Conservation (phyloP, 148 eudicot genomes). For the Diospyros kaki region DNA sequence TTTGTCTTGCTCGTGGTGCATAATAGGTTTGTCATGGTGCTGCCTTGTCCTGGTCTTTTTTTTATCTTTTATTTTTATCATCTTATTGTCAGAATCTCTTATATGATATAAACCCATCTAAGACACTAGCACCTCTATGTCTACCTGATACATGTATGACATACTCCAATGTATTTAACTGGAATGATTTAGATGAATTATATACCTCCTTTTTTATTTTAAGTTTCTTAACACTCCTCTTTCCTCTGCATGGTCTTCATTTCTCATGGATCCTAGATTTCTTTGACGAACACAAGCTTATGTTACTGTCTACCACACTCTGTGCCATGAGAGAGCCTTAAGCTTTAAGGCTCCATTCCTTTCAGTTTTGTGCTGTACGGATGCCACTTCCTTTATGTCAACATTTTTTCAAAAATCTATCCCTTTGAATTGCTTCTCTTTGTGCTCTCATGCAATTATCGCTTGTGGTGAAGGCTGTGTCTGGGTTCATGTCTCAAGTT, state of each 20-base stretch:
- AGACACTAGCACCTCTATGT: neutral
- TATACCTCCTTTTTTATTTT: neutral
- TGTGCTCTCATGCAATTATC: conserved; percentile 1
- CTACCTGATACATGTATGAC: neutral
- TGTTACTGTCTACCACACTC: neutral
- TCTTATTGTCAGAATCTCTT: neutral
- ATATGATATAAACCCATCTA: neutral
- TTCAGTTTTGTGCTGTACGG: neutral
- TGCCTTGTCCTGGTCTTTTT: no score
- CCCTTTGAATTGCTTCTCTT: neutral
- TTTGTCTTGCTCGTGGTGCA: neutral
- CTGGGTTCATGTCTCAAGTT: conserved; percentile 67
- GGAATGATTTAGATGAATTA: neutral
- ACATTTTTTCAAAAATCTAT: neutral
- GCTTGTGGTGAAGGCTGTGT: conserved; percentile 54
- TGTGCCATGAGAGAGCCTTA: neutral
- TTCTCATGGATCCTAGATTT: neutral
- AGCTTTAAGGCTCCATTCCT: neutral
- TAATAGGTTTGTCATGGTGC: no score
- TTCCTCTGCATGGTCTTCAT: neutral
- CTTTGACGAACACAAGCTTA: neutral
- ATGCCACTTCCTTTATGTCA: conserved; percentile 3
- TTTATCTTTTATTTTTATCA: neutral
- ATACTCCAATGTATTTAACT: neutral
- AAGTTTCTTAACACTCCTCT: neutral